Evolutionary conservation across 2,329 filamentous ascomycete genomes (phyloP), one percentile per base, ranked within the genome.

Genomic region (Sporothrix dimorphospora): DNA sequence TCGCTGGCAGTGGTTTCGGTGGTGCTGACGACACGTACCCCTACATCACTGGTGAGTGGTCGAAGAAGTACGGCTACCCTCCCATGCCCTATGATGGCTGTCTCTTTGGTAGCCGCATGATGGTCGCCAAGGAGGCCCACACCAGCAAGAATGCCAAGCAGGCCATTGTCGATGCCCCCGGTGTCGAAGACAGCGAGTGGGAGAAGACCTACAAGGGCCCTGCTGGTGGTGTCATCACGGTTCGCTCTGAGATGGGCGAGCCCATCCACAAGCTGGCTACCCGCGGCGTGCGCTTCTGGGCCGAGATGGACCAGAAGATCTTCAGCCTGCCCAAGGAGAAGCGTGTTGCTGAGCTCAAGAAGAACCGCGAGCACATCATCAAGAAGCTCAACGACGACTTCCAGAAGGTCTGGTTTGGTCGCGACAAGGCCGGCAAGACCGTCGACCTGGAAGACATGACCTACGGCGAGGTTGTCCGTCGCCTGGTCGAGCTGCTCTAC

Each of bases 251-350:
- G 83, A 99, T 99, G 97, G 97, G 96, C 61, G 96, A 99, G 86
- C 97, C 96, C 6, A 99, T 99, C 74, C 96, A 99, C 86, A 99
- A 99, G 85, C 89, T 99, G 73, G 97, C 96, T 19, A 99, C 96
- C 66, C 92, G 97, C 73, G 96, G 96, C 88, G 94, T 99, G 65
- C 86, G 89, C 71, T 97, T 99, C 86, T 99, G 96, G 96, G 91
- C 94, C 67, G 97, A 99, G 84, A 97, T 99, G 94, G 96, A 99
- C 79, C 89, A 97, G 82, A 98, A 97, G 84, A 98, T 99, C 78
- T 99, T 99, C 86, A 92, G 90, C 79, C 85, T 99, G 66, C 94
- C 97, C 82, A 98, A 97, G 85, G 94, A 95, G 79, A 97, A 98
- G 86, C 91, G 94, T 55, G 86, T 97, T 27, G 87, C 92, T 1